Evolutionary conservation across 768 basidiomycete genomes (phyloP), one percentile per base, ranked within the genome.

Genomic region (Hypholoma sublateritium): DNA sequence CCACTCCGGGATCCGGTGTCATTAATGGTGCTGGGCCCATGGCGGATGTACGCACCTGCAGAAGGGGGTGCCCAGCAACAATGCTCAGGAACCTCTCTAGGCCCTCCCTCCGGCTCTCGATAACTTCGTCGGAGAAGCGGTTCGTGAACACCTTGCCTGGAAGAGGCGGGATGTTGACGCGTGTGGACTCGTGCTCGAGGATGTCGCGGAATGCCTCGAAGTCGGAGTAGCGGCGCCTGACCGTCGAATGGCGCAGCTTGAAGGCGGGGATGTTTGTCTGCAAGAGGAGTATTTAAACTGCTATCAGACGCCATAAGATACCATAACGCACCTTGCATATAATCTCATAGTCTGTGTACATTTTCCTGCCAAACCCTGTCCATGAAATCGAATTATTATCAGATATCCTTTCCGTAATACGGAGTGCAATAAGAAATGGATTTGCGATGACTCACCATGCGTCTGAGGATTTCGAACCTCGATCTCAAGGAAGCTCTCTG

Each of bases 301-400:
- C 9, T 19, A 13, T 34, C n/a, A 5, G 7, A 53, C 21, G 42
- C 22, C 36, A 21, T 51, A 14, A 44, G 35, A 48, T 53, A 53
- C 50, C 21, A 8, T 34, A 59, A 67, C 80, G 60, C 56, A 91
- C 95, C 85, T 95, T 95, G 82, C 94, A 97, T 44, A 98, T 89
- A 56, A 99, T 88, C 76, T 99, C 97, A 68, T 98, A 98, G 79
- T 98, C 96, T 41, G 97, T 99, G 74, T 92, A 99, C 95, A 96
- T 96, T 82, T 98, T 98, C 65, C 97, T 80, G 25, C 97, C 96
- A 66, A 95, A 94, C 28, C 95, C 95, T 94, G 69, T 1, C 50
- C 22, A 36, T 34, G 28, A 55, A 5, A 16, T 50, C 16, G 45
- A 37, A 58, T 50, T 39, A 56, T 46, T 42, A 42, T 44, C 22